Evolutionary conservation across 2,329 filamentous ascomycete species (phyloP), one percentile per base, ranked within the genome.

Genomic region (Alternaria sp.): DNA sequence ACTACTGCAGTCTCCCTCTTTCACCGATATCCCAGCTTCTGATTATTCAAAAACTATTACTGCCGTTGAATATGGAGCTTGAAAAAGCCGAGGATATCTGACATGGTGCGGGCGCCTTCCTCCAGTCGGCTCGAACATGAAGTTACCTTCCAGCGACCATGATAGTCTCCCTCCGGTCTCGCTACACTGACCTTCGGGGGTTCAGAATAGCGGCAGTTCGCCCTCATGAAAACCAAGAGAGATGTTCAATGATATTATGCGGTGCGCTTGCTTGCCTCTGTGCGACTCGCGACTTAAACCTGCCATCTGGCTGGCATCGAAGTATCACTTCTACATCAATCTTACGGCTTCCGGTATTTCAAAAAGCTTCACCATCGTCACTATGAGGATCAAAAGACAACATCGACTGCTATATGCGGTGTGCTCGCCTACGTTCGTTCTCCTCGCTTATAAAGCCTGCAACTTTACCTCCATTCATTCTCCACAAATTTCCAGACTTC

Each of bases 101-200:
- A n/a, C n/a, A n/a, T n/a, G n/a, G 11, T 30, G 28, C 3, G 11
- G 1, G 2, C 12, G 30, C 13, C 30, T 36, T 13, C 13, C 15
- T 9, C 4, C 13, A 1, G 7, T n/a, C 13, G 8, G 4, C 7
- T 36, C 7, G 1, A 9, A 9, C 2, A 9, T 1, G 9, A 36
- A n/a, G 3, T 36, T 15, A 36, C 15, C 13, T 5, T n/a, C 32
- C 7, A 36, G 1, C 32, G 32, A n/a, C 32, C 7, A n/a, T 36
- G 2, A 3, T 15, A 0, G 13, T 36, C 32, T 36, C 30, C 7
- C 30, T 32, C 30, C 6, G 13, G 13, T 32, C 30, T 1, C 30
- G 13, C 30, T 32, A 32, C 30, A 32, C 30, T n/a, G 15, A 9
- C 2, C 13, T 9, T 9, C 2, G 32, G 7, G 0, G 32, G 13